phyloP scores from a whole-genome alignment of 176 grass and related monocot species.

The Stipa capillata region DNA sequence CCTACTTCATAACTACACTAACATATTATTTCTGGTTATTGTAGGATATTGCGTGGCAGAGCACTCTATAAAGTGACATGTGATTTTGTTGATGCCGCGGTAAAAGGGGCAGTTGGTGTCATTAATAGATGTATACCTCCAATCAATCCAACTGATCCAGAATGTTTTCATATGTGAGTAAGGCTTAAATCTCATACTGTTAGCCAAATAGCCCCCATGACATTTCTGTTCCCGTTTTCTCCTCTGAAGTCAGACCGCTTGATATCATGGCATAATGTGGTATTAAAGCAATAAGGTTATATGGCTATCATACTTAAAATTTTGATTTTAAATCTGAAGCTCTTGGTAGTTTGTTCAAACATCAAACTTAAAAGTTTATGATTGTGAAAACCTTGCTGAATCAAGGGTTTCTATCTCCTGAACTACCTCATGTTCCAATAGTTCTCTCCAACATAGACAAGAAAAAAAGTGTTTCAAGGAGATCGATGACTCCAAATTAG shows the following conservation, averaged over 20 bases:
- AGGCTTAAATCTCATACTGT: background rate
- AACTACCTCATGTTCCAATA: background rate
- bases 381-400: background rate
- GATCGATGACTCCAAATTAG: background rate
- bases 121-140: conserved; percentile 96
- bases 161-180: conserved; percentile 99
- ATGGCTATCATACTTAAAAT: background rate
- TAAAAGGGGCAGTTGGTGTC: conserved; percentile 95
- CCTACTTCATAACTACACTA: background rate
- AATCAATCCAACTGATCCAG: conserved; percentile 99
- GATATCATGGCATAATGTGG: background rate
- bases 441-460: background rate
- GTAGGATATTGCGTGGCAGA: conserved; percentile 90
- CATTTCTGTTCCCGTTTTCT: background rate
- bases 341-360: background rate
- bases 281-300: background rate
- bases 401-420: background rate
- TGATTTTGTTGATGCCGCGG: conserved; percentile 96
- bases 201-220: background rate
- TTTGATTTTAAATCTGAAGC: background rate
- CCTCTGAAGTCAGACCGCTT: background rate
- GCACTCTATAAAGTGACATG: conserved; percentile 98
- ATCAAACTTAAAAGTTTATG: background rate
- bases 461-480: background rate
- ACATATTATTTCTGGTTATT: conserved; percentile 27